Conservation (phyloP, 371 early-diverging fungal genomes). For the Lichtheimia ornata region DNA sequence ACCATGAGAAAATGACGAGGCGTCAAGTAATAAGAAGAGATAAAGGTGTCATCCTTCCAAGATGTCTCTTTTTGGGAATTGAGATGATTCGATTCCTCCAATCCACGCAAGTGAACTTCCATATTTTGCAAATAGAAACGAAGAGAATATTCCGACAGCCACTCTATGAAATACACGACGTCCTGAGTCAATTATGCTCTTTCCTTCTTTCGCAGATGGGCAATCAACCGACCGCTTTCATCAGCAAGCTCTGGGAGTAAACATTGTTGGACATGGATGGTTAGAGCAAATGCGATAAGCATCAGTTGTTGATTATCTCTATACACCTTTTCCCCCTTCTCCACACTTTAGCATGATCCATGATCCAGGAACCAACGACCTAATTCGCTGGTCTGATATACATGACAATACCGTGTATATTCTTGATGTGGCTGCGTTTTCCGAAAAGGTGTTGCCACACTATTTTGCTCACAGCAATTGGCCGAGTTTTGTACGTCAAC, state of each 20-base stretch:
- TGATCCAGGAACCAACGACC: constrained; percentile 1
- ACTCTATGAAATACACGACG: too few relatives aligned
- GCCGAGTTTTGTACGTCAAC: constrained; percentile 16
- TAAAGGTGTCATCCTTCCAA: too few relatives aligned
- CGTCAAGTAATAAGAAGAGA: too few relatives aligned
- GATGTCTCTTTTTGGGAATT: too few relatives aligned
- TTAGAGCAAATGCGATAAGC: too few relatives aligned
- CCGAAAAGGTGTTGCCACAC: constrained; percentile 8
- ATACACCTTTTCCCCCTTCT: not conserved
- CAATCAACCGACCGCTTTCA: constrained; percentile 3
- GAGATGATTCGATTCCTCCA: too few relatives aligned
- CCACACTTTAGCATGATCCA: constrained; percentile 1
- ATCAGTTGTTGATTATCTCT: not conserved
- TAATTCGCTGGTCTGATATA: constrained; percentile 8
- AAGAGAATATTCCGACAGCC: too few relatives aligned
- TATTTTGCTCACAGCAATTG: constrained; percentile 14
- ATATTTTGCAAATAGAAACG: too few relatives aligned
- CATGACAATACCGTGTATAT: not conserved
- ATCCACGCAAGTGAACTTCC: too few relatives aligned
- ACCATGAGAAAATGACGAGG: too few relatives aligned
- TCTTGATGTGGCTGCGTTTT: constrained; percentile 4
- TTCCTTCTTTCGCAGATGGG: not conserved
- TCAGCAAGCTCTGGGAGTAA: constrained; percentile 4
- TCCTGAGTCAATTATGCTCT: too few relatives aligned
- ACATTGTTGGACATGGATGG: not conserved